These are phyloP conservation scores for Pezicula carpinea DNA, from an alignment of 2,329 filamentous ascomycete species.

Conservation along the genomic window DNA sequence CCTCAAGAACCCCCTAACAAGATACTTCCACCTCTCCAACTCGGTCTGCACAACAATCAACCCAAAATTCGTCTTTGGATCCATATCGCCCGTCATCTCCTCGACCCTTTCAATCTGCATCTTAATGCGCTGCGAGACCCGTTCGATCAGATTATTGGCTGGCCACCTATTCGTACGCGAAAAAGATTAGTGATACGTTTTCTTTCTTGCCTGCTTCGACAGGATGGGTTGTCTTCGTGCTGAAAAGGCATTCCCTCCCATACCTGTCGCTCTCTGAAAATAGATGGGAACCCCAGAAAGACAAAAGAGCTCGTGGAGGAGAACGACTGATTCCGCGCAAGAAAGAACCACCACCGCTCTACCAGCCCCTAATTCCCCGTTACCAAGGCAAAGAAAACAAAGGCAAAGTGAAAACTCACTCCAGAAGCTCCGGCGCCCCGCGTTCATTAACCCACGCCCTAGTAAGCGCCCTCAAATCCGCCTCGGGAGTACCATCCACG, in stretches of 20 bases:
- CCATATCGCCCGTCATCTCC: conserved; percentile 77
- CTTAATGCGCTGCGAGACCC: conserved; percentile 69
- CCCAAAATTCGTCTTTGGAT: conserved; percentile 85
- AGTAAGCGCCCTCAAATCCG: conserved; percentile 81
- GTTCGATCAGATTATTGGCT: conserved; percentile 70
- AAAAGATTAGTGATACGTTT: too few relatives aligned
- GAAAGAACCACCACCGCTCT: too few relatives aligned
- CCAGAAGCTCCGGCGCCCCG: conserved; percentile 81
- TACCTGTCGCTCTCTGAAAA: too few relatives aligned
- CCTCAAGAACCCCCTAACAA: conserved; percentile 78
- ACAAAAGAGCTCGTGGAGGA: too few relatives aligned
- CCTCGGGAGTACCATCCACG: conserved; percentile 65
- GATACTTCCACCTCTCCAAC: conserved; percentile 87
- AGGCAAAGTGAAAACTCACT: conserved; percentile 46
- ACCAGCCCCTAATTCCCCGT: too few relatives aligned
- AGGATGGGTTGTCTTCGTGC: too few relatives aligned
- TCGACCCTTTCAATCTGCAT: conserved; percentile 67
- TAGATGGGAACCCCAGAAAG: too few relatives aligned
- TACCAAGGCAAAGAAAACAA: too few relatives aligned
- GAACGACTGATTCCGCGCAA: too few relatives aligned
- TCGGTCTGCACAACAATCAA: conserved; percentile 96
- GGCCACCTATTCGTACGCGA: conserved; percentile 47
- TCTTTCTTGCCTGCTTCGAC: too few relatives aligned
- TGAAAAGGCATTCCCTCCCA: too few relatives aligned
- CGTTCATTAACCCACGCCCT: conserved; percentile 92